A percentile compares a stretch with the other conserved stretches of the same genome.
phyloP scores from a whole-genome alignment of 73 alveolate species.

The Paramecium sonneborni region DNA sequence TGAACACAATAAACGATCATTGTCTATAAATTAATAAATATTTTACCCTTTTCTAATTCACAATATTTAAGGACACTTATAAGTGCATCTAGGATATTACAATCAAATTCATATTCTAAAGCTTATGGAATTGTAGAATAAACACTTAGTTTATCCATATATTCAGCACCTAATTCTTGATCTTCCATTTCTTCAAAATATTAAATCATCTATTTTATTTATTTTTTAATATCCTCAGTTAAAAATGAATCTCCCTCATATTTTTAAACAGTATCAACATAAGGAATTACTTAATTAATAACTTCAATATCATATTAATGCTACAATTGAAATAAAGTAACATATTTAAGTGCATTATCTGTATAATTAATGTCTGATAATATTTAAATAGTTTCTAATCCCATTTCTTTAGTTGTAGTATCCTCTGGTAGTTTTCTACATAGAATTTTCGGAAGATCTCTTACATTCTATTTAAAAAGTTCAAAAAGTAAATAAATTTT shows the following conservation, averaged over 20 bases:
- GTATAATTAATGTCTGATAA: neutral
- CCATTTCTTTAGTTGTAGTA: constrained; percentile 16
- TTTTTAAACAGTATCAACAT: neutral
- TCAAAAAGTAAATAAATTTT: neutral
- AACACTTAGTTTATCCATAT: constrained; percentile 1
- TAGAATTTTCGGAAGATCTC: constrained; percentile 31
- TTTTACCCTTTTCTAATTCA: neutral
- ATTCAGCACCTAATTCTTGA: neutral
- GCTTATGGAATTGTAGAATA: neutral
- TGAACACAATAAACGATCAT: neutral
- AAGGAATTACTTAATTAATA: neutral
- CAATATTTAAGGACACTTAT: neutral
- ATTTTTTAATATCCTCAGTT: neutral
- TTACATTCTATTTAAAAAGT: neutral
- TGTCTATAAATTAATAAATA: neutral
- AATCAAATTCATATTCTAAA: constrained; percentile 14
- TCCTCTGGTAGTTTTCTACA: constrained; percentile 37
- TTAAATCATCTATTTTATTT: neutral
- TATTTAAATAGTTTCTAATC: neutral
- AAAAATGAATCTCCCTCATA: constrained; percentile 3
- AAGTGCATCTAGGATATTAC: neutral
- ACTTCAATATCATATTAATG: constrained; percentile 49
- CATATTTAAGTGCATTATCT: constrained; percentile 43
- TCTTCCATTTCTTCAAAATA: constrained; percentile 15
- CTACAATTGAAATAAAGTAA: neutral